phyloP scores from a whole-genome alignment of 2,329 filamentous ascomycete genomes.

The Fusarium austroafricanum region DNA sequence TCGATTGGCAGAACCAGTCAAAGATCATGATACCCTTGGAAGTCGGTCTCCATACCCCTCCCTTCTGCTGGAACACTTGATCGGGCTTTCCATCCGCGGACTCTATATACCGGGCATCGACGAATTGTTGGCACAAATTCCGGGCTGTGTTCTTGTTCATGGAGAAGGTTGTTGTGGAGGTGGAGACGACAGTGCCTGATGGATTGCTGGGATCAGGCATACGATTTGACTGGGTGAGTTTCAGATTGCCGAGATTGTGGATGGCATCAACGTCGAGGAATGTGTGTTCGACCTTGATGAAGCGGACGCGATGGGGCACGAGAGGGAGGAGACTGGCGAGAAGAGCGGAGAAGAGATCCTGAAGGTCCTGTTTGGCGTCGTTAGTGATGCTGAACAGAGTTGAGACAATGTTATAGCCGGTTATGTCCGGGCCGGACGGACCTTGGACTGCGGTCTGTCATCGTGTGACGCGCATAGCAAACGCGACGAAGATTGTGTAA shows the following conservation, averaged over 20 bases:
- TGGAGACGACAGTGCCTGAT: conserved; percentile 94
- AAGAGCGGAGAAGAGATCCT: conserved; percentile 94
- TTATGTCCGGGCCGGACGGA: conserved; percentile 60
- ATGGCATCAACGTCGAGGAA: conserved; percentile 98
- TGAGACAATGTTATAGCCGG: not conserved
- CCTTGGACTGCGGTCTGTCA: conserved; percentile 92
- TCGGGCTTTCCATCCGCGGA: conserved; percentile 88
- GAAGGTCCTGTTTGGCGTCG: conserved; percentile 78
- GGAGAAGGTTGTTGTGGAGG: conserved; percentile 96
- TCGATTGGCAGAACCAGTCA: conserved; percentile 90
- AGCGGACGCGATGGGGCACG: conserved; percentile 86
- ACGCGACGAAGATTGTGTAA: conserved; percentile 85
- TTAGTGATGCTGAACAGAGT: conserved; percentile 7
- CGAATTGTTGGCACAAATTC: conserved; percentile 91
- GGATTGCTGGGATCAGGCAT: conserved; percentile 99
- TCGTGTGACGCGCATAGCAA: conserved; percentile 97
- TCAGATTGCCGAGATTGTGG: conserved; percentile 95
- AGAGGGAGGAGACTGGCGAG: conserved; percentile 91
- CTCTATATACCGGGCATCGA: conserved; percentile 94
- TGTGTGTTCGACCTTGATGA: conserved; percentile 90
- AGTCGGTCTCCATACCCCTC: conserved; percentile 88
- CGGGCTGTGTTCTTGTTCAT: conserved; percentile 99
- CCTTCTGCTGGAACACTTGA: conserved; percentile 86
- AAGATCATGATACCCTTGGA: conserved; percentile 95
- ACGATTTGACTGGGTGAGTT: conserved; percentile 97